Evolutionary conservation across 129 eudicot genomes (phyloP).

Genomic region (Pulicaria dysenterica): DNA sequence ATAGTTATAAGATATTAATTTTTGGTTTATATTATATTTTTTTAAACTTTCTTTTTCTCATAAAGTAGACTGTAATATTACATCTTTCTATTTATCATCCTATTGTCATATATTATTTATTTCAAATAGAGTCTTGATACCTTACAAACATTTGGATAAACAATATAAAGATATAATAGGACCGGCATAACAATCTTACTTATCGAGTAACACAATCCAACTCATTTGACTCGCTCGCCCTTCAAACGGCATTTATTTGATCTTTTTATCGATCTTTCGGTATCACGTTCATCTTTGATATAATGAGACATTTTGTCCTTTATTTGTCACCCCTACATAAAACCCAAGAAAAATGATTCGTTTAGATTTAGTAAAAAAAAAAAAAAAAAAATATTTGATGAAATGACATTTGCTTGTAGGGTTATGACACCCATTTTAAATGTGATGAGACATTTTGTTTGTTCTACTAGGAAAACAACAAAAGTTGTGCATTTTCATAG

Average conservation of each 20-base stretch:
- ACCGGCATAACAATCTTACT: neutral
- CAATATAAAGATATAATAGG: neutral
- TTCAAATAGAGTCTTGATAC: too few species aligned
- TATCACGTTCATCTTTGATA: too few species aligned
- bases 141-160: too few species aligned
- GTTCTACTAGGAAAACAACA: constrained; percentile 28
- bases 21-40: too few species aligned
- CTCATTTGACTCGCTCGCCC: constrained; percentile 14
- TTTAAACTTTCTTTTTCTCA: too few species aligned
- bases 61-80: too few species aligned
- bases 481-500: constrained; percentile 38
- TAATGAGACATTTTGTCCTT: too few species aligned
- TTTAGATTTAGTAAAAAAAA: neutral
- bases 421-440: constrained; percentile 32
- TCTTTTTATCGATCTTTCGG: too few species aligned
- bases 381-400: constrained; percentile 1
- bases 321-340: neutral
- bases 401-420: constrained; percentile 22
- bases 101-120: too few species aligned
- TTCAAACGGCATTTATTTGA: constrained; percentile 3
- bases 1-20: too few species aligned
- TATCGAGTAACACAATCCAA: neutral
- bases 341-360: neutral
- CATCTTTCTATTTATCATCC: too few species aligned
- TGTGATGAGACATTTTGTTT: constrained; percentile 38